Evolutionary conservation across 163 green algal species (phyloP).

Genomic region (Scenedesmus sp.): DNA sequence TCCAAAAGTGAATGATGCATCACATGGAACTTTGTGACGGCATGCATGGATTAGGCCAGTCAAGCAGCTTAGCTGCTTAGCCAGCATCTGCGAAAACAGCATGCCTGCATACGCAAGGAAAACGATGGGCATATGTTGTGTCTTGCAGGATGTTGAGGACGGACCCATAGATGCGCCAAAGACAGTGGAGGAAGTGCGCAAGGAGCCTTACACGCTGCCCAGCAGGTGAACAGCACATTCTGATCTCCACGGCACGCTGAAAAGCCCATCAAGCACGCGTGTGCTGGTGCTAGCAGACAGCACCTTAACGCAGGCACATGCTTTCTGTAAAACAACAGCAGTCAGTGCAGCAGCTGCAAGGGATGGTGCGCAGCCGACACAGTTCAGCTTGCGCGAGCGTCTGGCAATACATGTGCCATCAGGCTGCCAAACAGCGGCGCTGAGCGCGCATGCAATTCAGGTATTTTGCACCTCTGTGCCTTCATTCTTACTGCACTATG

Average conservation of each 20-base stretch:
- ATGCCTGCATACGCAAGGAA: not conserved
- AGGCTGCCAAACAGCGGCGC: no score
- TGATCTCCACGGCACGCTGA: not conserved
- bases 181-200: constrained; percentile 81
- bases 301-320: no score
- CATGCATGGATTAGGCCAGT: not conserved
- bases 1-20: not conserved
- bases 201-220: constrained; percentile 91
- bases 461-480: no score
- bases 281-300: not conserved
- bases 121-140: not conserved
- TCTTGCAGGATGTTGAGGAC: constrained; percentile 72
- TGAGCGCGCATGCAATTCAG: no score
- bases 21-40: not conserved
- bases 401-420: no score
- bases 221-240: constrained; percentile 55
- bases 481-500: no score
- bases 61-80: not conserved
- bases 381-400: no score
- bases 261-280: not conserved
- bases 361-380: no score
- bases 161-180: constrained; percentile 93
- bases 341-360: no score
- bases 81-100: not conserved
- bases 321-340: no score